A percentile compares a stretch with the other conserved stretches of the same genome.
Evolutionary conservation across 352 stramenopile genomes (phyloP).

Genomic region (Pythium guiyangense): DNA sequence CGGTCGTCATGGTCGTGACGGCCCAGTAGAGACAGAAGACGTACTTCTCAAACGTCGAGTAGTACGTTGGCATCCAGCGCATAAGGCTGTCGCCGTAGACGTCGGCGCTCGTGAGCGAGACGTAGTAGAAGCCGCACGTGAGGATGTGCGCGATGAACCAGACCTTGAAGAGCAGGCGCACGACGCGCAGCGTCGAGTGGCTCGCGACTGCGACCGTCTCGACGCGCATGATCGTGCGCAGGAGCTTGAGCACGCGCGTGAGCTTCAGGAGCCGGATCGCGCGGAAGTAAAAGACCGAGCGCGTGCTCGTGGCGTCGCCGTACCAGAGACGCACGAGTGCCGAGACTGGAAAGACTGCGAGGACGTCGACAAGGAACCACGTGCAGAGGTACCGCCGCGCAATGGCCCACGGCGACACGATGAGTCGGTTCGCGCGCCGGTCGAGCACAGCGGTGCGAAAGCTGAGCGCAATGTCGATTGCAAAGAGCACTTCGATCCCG

Average conservation of each 20-base stretch:
- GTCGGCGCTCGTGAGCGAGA: slow-evolving; percentile 26
- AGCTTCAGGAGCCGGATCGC: slow-evolving; percentile 83
- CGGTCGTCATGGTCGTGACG: slow-evolving; percentile 74
- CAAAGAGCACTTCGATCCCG: slow-evolving; percentile 41
- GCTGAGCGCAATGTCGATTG: slow-evolving; percentile 53
- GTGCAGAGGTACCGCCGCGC: slow-evolving; percentile 45
- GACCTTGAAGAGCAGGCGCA: slow-evolving; percentile 56
- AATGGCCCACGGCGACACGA: slow-evolving; percentile 20
- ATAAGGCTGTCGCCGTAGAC: slow-evolving; percentile 29
- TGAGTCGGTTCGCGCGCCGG: slow-evolving; percentile 23
- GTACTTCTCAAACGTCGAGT: slow-evolving; percentile 50
- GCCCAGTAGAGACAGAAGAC: slow-evolving; percentile 76
- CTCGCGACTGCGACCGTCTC: slow-evolving; percentile 41
- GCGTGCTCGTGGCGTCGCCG: slow-evolving; percentile 9
- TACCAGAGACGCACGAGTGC: slow-evolving; percentile 22
- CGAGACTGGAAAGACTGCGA: slow-evolving; percentile 56
- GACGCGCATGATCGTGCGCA: slow-evolving; percentile 53
- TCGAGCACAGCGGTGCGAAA: slow-evolving; percentile 43
- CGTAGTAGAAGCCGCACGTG: slow-evolving; percentile 61
- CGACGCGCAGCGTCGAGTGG: slow-evolving; percentile 49
- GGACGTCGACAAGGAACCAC: slow-evolving; percentile 72
- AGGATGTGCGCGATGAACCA: slow-evolving; percentile 58
- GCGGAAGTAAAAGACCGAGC: slow-evolving; percentile 50
- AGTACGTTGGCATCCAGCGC: slow-evolving; percentile 19
- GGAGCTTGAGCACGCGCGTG: slow-evolving; percentile 81